A percentile compares a stretch with the other conserved stretches of the same genome.
These are phyloP conservation scores for Fusarium sp. DNA, from an alignment of 2,329 filamentous ascomycete species.

Conservation along the genomic window DNA sequence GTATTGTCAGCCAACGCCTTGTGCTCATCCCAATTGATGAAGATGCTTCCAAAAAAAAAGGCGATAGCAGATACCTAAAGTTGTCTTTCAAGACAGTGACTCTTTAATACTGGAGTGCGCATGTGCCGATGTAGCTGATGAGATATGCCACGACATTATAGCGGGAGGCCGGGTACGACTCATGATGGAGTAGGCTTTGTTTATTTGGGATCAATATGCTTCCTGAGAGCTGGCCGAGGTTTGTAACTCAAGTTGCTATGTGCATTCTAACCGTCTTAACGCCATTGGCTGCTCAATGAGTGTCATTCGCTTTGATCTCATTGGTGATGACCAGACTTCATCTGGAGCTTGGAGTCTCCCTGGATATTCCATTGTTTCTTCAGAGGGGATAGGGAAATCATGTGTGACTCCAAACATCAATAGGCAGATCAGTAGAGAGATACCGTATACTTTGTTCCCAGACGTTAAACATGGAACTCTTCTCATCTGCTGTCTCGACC, in stretches of 20 bases:
- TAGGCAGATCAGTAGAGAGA: too few relatives aligned
- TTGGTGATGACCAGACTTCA: not conserved
- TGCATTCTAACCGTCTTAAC: not conserved
- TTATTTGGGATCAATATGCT: not conserved
- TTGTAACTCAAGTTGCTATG: not conserved
- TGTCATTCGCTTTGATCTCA: not conserved
- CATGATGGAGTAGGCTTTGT: not conserved
- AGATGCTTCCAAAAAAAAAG: too few relatives aligned
- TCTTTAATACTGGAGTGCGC: too few relatives aligned
- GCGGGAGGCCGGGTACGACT: not conserved
- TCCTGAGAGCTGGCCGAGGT: not conserved
- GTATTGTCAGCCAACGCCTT: not conserved
- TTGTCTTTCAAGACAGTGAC: not conserved
- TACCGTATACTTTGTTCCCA: too few relatives aligned
- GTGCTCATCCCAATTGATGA: not conserved
- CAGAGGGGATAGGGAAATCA: too few relatives aligned
- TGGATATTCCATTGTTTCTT: too few relatives aligned
- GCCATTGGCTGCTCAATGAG: not conserved
- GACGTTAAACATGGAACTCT: too few relatives aligned
- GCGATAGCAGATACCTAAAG: not conserved
- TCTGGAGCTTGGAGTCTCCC: too few relatives aligned
- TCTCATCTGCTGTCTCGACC: not conserved
- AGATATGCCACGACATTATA: not conserved
- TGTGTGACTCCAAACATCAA: too few relatives aligned
- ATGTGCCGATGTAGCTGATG: not conserved